Conservation (phyloP, 2,329 filamentous ascomycete genomes). For the Phaeosphaeriaceae sp. region DNA sequence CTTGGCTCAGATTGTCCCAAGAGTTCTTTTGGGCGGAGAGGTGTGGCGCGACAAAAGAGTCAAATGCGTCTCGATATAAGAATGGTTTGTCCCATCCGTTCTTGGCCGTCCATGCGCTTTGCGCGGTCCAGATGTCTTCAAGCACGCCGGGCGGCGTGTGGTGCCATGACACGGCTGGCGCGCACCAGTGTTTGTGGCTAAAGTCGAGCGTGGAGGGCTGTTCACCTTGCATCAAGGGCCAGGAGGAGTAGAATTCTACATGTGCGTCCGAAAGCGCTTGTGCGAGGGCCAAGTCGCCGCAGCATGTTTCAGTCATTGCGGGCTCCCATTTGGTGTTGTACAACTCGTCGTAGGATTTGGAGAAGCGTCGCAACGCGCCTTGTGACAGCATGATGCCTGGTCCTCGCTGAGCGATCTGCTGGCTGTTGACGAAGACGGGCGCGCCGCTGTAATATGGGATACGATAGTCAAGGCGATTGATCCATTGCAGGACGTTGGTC, state of each 20-base stretch:
- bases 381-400: constrained; percentile 53
- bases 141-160: constrained; percentile 32
- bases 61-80: constrained; percentile 42
- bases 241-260: constrained; percentile 47
- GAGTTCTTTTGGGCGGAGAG: constrained; percentile 31
- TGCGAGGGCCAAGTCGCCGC: constrained; percentile 47
- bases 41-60: constrained; percentile 38
- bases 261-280: constrained; percentile 43
- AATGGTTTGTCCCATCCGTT: constrained; percentile 44
- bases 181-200: constrained; percentile 51
- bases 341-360: constrained; percentile 38
- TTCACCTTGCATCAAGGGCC: constrained; percentile 54
- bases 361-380: constrained; percentile 46
- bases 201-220: constrained; percentile 50
- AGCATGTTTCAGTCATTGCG: constrained; percentile 41
- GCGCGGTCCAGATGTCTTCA: constrained; percentile 37
- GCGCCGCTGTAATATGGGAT: constrained; percentile 53
- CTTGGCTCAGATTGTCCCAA: constrained; percentile 45
- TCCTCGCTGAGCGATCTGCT: constrained; percentile 52
- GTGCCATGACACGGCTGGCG: constrained; percentile 50
- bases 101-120: constrained; percentile 41
- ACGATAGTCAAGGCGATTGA: constrained; percentile 47
- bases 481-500: constrained; percentile 50
- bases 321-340: constrained; percentile 44
- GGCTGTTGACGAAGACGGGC: constrained; percentile 43